Base-by-base conservation (phyloP, 805 yeast genomes). In the Pichia pseudocactophila region DNA sequence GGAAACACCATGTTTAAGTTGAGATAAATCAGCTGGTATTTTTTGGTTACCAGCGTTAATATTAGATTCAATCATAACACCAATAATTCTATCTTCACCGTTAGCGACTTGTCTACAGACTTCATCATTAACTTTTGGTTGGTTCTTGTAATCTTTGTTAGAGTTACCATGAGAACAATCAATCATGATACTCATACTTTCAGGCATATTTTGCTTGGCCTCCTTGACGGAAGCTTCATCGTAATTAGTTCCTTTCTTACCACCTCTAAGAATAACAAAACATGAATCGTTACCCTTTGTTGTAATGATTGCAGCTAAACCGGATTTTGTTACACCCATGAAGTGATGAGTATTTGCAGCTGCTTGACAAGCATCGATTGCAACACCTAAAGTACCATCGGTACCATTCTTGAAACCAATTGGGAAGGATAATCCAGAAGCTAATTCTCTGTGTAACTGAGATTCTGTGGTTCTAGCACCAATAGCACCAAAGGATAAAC, bases 401-500 rank as follows among this genome's bases (percentile, higher is more conserved):
- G 98, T 90, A 65, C 97, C 98, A 63, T 90, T 90, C 70, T 90
- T 90, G 82, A 90, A 90, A 39, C 98, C 98, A 44, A 90, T 80
- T 45, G 98, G 98, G 90, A 90, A 90, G n/a, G 96, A 85, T 48
- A 92, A 73, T 41, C 98, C 98, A 8, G 97, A 89, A 17, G 97
- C 95, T 55, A 90, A 77, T 68, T 90, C 98, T 68, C 98, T 82
- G 70, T 90, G 98, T 47, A 90, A 76, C 66, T 90, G 98, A 35
- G 97, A 90, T 69, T 90, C 98, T 37, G 98, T 90, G 45, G 98
- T 90, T 71, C 98, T 82, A 44, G 98, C 98, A 60, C 98, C 98
- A 66, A 90, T 89, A 47, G 98, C 98, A 58, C 98, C 98, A 53
- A 90, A 79, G 28, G 95, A 82, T 51, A 90, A 73, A 54, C 89